Base-by-base conservation (phyloP, 306 rosid species). In the Cyclanthera cordifolia region DNA sequence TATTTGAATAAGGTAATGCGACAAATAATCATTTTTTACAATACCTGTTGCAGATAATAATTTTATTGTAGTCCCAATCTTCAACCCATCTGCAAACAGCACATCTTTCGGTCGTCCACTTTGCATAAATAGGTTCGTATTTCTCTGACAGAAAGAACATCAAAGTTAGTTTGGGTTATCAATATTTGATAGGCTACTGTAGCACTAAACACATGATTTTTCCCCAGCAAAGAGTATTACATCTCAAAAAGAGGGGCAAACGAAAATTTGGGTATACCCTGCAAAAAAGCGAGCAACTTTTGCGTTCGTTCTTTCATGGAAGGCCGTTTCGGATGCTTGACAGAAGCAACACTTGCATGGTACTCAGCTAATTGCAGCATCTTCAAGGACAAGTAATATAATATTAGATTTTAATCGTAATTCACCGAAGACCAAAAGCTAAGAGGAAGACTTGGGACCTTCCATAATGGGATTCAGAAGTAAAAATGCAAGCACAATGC, bases 51-150 rank as follows among this genome's bases (percentile, higher is more conserved):
- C 99, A 94, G 73, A 94, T 94, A 75, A 94, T 94, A 79, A 94
- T 94, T 75, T 94, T 94, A 75, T 94, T 94, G 76, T 94, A 94
- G 81, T 94, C 99, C 97, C 97, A 94, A 79, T 94, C 99, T 82
- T 94, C 99, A 75, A 94, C 99, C 99, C 99, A 94, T 86, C 99
- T 87, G 79, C 99, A 94, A 41, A 94, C 96, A 63, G 99, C 99
- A 77, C 99, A 94, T 73, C 99, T 95, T 74, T 94, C 99, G n/a
- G 99, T 94, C 55, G 99, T 94, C 99, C 99, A 94, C 81, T 86
- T 94, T 19, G 91, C 90, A 79, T 78, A 54, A 73, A 94, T 96
- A 53, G 99, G 99, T 81, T 90, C 97, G 49, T 94, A 94, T 76
- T 81, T 90, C 82, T 94, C 99, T 94, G 91, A 73, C 54, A 74